A percentile compares a stretch with the other conserved stretches of the same genome.
These are phyloP conservation scores for Ascochyta fabae DNA, from an alignment of 2,329 filamentous ascomycete genomes.

Conservation along the genomic window DNA sequence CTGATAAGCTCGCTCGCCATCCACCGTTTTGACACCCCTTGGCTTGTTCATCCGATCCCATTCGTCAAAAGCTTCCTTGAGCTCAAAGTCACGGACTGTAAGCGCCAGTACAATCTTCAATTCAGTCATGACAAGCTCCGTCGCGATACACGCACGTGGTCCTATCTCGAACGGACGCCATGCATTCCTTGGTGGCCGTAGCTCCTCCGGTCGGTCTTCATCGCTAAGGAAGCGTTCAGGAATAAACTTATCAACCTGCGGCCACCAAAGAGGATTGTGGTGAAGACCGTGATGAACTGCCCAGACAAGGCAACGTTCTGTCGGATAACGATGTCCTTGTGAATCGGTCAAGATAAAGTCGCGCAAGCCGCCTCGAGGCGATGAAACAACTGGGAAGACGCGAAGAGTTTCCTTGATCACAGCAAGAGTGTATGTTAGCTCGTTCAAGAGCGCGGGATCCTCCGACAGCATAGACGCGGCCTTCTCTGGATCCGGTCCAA, in stretches of 20 bases:
- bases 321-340: conserved; percentile 31
- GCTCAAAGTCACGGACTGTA: conserved; percentile 27
- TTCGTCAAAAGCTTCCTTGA: conserved; percentile 25
- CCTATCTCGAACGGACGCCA: conserved; percentile 51
- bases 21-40: conserved; percentile 23
- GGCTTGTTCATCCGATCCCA: conserved; percentile 1
- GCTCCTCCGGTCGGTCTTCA: not conserved
- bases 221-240: conserved; percentile 32
- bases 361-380: conserved; percentile 24
- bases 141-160: conserved; percentile 29
- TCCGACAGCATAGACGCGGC: not conserved
- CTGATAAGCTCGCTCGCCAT: conserved; percentile 25
- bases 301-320: conserved; percentile 21
- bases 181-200: conserved; percentile 7
- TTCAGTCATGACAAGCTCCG: conserved; percentile 25
- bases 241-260: conserved; percentile 27
- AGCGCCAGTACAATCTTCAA: conserved; percentile 28
- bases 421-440: conserved; percentile 38
- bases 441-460: conserved; percentile 36
- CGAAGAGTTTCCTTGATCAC: conserved; percentile 47
- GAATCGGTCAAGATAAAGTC: conserved; percentile 21
- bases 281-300: conserved; percentile 22
- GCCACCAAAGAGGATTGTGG: conserved; percentile 22
- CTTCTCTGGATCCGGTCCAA: conserved; percentile 26
- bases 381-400: conserved; percentile 43